Evolutionary conservation across 768 basidiomycete species (phyloP).

Genomic region (Pulveroboletus frians): DNA sequence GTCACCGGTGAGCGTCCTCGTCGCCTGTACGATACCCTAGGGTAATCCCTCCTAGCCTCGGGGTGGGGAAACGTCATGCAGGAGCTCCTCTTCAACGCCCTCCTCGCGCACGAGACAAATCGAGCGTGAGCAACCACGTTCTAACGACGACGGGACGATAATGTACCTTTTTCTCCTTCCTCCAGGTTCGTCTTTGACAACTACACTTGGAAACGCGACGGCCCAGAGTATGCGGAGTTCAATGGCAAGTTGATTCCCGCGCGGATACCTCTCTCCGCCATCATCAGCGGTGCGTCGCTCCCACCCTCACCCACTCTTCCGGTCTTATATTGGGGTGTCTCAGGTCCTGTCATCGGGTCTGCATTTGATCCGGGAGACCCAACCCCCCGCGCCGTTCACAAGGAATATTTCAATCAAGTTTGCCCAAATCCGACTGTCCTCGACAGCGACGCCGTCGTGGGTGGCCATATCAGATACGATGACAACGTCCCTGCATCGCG

Average conservation of each 20-base stretch:
- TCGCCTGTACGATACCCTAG: no score
- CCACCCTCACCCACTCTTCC: not conserved
- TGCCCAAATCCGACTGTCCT: constrained; percentile 40
- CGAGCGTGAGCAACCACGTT: constrained; percentile 39
- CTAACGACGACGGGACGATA: not conserved
- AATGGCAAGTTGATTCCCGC: constrained; percentile 50
- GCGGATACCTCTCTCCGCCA: constrained; percentile 48
- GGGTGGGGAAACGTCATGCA: constrained; percentile 65
- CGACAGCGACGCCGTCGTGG: constrained; percentile 25
- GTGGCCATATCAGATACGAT: constrained; percentile 16
- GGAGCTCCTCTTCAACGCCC: constrained; percentile 48
- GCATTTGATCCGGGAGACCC: constrained; percentile 32
- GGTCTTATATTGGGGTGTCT: not conserved
- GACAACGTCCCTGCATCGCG: constrained; percentile 28
- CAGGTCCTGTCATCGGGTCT: constrained; percentile 44
- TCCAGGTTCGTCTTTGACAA: constrained; percentile 53
- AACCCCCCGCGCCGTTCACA: constrained; percentile 42
- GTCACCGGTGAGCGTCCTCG: constrained; percentile 30
- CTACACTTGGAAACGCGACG: constrained; percentile 48
- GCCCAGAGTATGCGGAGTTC: constrained; percentile 40
- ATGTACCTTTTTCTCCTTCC: not conserved
- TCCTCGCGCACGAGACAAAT: constrained; percentile 43
- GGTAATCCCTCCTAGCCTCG: constrained; percentile 30
- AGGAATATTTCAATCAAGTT: constrained; percentile 41
- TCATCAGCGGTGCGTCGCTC: constrained; percentile 42